A percentile compares a stretch with the other conserved stretches of the same genome.
These are phyloP conservation scores for Pythium rhizo-oryzae DNA, from an alignment of 352 stramenopile species.

Conservation along the genomic window DNA sequence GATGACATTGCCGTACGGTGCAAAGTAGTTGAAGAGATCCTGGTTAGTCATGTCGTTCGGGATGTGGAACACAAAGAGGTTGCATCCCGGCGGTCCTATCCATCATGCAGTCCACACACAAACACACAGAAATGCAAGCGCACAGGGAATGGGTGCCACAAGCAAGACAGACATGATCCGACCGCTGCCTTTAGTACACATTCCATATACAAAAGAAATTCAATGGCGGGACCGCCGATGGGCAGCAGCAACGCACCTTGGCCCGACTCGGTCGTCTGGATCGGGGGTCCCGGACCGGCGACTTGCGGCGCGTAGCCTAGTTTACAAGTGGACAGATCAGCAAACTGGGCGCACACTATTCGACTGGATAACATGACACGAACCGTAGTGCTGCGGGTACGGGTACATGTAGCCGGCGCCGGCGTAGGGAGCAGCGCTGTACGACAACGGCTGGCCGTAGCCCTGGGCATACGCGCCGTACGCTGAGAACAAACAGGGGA, in stretches of 20 bases:
- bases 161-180: slow-evolving; percentile 33
- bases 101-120: slow-evolving; percentile 47
- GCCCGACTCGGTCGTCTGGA: slow-evolving; percentile 87
- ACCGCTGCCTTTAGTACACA: slow-evolving; percentile 33
- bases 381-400: slow-evolving; percentile 83
- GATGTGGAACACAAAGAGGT: slow-evolving; percentile 99
- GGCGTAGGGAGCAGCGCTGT: slow-evolving; percentile 65
- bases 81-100: slow-evolving; percentile 93
- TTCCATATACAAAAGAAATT: slow-evolving; percentile 4
- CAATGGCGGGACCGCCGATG: slow-evolving; percentile 13
- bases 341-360: background rate
- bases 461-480: slow-evolving; percentile 76
- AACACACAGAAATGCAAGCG: slow-evolving; percentile 30
- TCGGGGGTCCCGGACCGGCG: slow-evolving; percentile 81
- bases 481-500: slow-evolving; percentile 21
- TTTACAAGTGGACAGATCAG: background rate
- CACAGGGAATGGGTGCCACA: slow-evolving; percentile 24
- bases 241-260: slow-evolving; percentile 58
- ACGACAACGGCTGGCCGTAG: slow-evolving; percentile 80
- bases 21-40: slow-evolving; percentile 97
- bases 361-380: background rate
- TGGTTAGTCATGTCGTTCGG: slow-evolving; percentile 97
- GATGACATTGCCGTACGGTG: slow-evolving; percentile 95
- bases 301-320: slow-evolving; percentile 84
- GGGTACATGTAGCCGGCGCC: slow-evolving; percentile 86